phyloP scores from a whole-genome alignment of 1,284 basidiomycete genomes.

The Cutaneotrichosporon sp. region DNA sequence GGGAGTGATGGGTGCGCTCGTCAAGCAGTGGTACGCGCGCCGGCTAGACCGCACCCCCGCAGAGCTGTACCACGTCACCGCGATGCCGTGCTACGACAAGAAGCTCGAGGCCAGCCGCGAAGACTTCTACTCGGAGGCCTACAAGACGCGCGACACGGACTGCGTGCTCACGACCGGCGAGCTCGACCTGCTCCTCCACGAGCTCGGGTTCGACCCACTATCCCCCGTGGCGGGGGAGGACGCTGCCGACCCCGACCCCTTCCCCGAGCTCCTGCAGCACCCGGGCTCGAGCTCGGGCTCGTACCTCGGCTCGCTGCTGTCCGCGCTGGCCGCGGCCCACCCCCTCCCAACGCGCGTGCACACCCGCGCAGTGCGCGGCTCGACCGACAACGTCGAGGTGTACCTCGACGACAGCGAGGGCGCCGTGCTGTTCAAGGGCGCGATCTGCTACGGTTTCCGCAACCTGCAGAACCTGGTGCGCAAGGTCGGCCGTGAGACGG shows the following conservation, averaged over 20 bases:
- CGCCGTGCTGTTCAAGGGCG: slow-evolving; percentile 80
- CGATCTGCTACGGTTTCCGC: slow-evolving; percentile 95
- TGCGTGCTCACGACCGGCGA: slow-evolving; percentile 98
- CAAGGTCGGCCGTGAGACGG: slow-evolving; percentile 83
- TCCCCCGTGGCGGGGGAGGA: slow-evolving; percentile 58
- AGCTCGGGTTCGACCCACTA: slow-evolving; percentile 77
- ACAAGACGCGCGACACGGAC: slow-evolving; percentile 88
- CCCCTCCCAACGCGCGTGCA: slow-evolving; percentile 59
- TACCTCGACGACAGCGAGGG: slow-evolving; percentile 59
- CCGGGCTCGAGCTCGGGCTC: slow-evolving; percentile 90
- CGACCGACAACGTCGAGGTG: slow-evolving; percentile 67
- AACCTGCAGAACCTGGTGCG: slow-evolving; percentile 97
- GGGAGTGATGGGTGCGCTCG: slow-evolving; percentile 88
- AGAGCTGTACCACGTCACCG: slow-evolving; percentile 90
- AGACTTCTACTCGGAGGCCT: slow-evolving; percentile 80
- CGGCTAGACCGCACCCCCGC: slow-evolving; percentile 70
- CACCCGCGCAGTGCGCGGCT: slow-evolving; percentile 63
- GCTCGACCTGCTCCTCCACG: slow-evolving; percentile 79
- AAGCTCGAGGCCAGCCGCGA: slow-evolving; percentile 94
- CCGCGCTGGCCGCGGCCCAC: slow-evolving; percentile 56
- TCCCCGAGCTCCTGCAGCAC: slow-evolving; percentile 76
- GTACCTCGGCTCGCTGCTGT: slow-evolving; percentile 79
- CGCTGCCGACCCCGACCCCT: slow-evolving; percentile 27
- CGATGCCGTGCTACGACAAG: slow-evolving; percentile 99
- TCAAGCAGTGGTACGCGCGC: slow-evolving; percentile 77